phyloP scores from a whole-genome alignment of 1,139 yeast genomes.

The Yarrowia galli region DNA sequence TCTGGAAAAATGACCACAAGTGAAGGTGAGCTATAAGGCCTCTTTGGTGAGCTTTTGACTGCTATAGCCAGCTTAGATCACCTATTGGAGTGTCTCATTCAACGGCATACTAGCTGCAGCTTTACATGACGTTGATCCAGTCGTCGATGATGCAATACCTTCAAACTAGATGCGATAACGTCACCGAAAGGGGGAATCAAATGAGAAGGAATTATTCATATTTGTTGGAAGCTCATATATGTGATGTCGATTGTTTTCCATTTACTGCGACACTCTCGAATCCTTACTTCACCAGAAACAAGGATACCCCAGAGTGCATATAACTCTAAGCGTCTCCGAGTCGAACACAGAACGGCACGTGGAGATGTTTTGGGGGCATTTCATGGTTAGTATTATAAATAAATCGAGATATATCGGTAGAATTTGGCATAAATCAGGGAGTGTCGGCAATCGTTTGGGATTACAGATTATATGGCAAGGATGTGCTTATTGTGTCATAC shows the following conservation, averaged over 20 bases:
- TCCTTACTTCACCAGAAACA: background rate
- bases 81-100: background rate
- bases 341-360: constrained; percentile 4
- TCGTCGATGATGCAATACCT: background rate
- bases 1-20: background rate
- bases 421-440: too few relatives aligned
- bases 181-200: too few relatives aligned
- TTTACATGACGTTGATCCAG: background rate
- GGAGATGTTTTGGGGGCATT: background rate
- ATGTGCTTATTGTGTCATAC: too few relatives aligned
- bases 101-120: background rate
- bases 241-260: background rate
- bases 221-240: too few relatives aligned
- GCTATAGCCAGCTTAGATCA: too few relatives aligned
- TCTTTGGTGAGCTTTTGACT: too few relatives aligned
- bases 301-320: background rate
- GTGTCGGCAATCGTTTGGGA: too few relatives aligned
- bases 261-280: background rate
- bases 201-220: too few relatives aligned
- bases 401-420: too few relatives aligned
- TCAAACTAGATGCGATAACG: background rate
- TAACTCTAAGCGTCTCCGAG: constrained; percentile 8
- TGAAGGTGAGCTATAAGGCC: too few relatives aligned
- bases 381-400: too few relatives aligned
- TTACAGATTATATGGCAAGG: too few relatives aligned